phyloP scores from a whole-genome alignment of 176 grass and related monocot species.

The Carex parvula region DNA sequence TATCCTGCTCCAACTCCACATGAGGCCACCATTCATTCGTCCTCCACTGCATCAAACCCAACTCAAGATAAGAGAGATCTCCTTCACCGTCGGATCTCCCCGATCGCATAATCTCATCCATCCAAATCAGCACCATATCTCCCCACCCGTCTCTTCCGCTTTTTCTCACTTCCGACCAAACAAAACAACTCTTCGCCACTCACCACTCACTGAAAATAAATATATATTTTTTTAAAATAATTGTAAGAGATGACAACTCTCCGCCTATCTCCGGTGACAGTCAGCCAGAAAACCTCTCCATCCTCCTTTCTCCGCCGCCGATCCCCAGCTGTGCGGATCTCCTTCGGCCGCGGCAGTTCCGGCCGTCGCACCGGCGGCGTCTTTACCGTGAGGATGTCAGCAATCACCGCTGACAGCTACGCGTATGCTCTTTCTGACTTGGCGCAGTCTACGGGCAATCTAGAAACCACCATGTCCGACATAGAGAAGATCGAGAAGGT shows the following conservation, averaged over 20 bases:
- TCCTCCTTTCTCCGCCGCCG: conserved; percentile 26
- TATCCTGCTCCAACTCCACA: not conserved
- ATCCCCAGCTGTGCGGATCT: conserved; percentile 20
- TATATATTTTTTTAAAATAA: not conserved
- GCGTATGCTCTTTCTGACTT: conserved; percentile 48
- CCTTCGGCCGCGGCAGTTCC: conserved; percentile 17
- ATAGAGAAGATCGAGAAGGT: conserved; percentile 64
- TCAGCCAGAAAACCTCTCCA: not conserved
- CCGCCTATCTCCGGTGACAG: conserved; percentile 23
- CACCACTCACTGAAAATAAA: not conserved
- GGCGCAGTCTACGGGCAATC: conserved; percentile 42
- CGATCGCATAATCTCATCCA: not conserved
- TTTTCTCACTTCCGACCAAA: not conserved
- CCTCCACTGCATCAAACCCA: not conserved
- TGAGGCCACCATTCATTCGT: conserved; percentile 14
- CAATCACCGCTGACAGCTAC: conserved; percentile 33
- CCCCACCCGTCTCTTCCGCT: not conserved
- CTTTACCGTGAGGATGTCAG: conserved; percentile 17
- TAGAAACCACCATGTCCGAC: conserved; percentile 56
- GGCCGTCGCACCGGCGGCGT: conserved; percentile 31
- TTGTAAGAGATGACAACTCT: not conserved
- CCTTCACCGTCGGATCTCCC: not conserved
- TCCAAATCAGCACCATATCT: conserved; percentile 15
- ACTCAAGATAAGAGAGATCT: conserved; percentile 8
- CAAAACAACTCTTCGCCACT: not conserved